Base-by-base conservation (phyloP, 169 alveolate genomes). In the Cryptosporidium bovis region DNA sequence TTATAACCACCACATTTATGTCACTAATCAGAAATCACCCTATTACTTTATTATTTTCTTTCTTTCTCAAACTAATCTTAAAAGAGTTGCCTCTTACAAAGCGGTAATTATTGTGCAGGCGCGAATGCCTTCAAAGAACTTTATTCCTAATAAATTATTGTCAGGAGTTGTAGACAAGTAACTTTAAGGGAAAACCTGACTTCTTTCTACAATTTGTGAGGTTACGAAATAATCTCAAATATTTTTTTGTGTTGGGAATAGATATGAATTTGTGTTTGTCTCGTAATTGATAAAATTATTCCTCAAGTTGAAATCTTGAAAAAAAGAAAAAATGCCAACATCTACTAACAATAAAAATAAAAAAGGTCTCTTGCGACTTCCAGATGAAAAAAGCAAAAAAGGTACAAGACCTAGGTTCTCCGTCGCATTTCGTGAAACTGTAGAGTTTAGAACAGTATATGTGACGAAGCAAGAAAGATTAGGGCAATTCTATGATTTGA, bases 401-500 rank as follows among this genome's bases (percentile, higher is more conserved):
- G 34, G 34, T 55, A 44, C 27, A 31, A 77, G 64, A 24, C 71
- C 87, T 4, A 77, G 55, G 24, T 77, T 68, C 36, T 77, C 87
- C n/a, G 87, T 77, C 56, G 87, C 87, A 18, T 77, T 77, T 60
- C 56, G 77, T 62, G 87, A 77, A 64, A 77, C 87, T 4, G 87
- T 77, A 16, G 87, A 77, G 48, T 77, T 60, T 31, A 56, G 87
- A 60, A 77, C 87, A 12, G 71, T 77, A 24, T 77, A 77, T 60
- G 87, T 77, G 4, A 60, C 87, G 7, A 56, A 50, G 18, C 69
- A 60, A 60, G 87, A 77, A n/a, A 77, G 87, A 62, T 46, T 77
- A 31, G 87, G 87, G 1, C 87, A 77, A 56, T 77, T 77, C 10
- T 77, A 60, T 77, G 87, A 77, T 48, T 44, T 77, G 36, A 60